Base-by-base conservation (phyloP, 371 early-diverging fungal species). In the Rhizopus delemar region DNA sequence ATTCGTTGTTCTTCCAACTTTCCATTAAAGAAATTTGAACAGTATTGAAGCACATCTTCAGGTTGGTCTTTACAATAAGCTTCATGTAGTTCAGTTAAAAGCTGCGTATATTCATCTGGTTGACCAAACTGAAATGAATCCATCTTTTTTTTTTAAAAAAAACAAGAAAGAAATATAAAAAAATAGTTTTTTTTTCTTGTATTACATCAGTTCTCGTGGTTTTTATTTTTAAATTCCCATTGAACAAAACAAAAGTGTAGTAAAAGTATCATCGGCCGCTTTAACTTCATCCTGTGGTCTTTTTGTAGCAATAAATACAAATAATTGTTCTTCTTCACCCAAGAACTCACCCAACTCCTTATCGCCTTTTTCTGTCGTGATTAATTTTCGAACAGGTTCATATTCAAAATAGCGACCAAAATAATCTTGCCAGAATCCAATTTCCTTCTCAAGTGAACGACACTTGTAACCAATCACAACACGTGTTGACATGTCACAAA, bases 21-120 rank as follows among this genome's bases (percentile, higher is more conserved):
- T 54, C 73, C 73, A 68, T 88, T 80, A 73, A 95, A 95, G 73
- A 88, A 91, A 59, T 88, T 83, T 45, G 92, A 87, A 75, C 93
- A 93, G 74, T 91, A 93, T 80, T 92, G 91, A 66, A 88, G 80
- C 53, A 91, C 85, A 73, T 95, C 93, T 49, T 84, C 72, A 29
- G 95, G 73, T 43, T 73, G 69, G 49, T 69, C 66, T 53, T 60
- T 56, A 41, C 60, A 56, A 36, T 63, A 66, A 2, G 56, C 60
- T 41, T 53, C 55, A 53, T 67, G 67, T 36, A 71, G 51, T 43
- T 71, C 71, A 1, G 63, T 65, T 41, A 71, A 60, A 8, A 71
- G 55, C 56, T 71, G 62, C 31, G 69, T 65, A 16, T 69, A 69
- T 57, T 69, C 69, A 45, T 69, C 69, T 38, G 57, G 50, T 28